These are phyloP conservation scores for Infundibulicybe gibba DNA, from an alignment of 768 basidiomycete species.

Conservation along the genomic window DNA sequence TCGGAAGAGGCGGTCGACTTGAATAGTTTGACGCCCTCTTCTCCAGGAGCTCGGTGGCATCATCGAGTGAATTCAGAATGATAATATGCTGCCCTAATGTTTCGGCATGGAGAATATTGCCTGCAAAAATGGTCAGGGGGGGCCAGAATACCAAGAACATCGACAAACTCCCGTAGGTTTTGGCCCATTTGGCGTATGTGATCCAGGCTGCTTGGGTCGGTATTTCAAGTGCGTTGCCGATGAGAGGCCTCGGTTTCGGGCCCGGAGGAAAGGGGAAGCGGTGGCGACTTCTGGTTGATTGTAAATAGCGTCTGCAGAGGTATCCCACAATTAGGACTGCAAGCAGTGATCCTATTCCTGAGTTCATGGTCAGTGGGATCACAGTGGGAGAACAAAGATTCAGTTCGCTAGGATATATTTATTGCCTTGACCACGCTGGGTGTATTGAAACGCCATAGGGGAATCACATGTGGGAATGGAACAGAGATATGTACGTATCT, in stretches of 20 bases:
- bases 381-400: too few relatives aligned
- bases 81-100: constrained; percentile 19
- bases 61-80: constrained; percentile 10
- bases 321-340: too few relatives aligned
- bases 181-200: not conserved
- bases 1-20: constrained; percentile 8
- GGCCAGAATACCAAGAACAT: too few relatives aligned
- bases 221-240: not conserved
- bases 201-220: not conserved
- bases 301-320: too few relatives aligned
- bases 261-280: not conserved
- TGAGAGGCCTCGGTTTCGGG: not conserved
- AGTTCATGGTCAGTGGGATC: too few relatives aligned
- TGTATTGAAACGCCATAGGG: too few relatives aligned
- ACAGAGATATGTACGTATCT: too few relatives aligned
- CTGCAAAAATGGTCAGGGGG: not conserved
- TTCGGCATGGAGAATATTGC: constrained; percentile 5
- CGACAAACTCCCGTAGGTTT: not conserved
- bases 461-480: too few relatives aligned
- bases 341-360: too few relatives aligned
- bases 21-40: constrained; percentile 24
- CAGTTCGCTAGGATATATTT: too few relatives aligned
- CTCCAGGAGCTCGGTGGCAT: constrained; percentile 22
- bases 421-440: too few relatives aligned
- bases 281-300: too few relatives aligned